These are phyloP conservation scores for Russula compacta DNA, from an alignment of 768 basidiomycete genomes.

Conservation along the genomic window DNA sequence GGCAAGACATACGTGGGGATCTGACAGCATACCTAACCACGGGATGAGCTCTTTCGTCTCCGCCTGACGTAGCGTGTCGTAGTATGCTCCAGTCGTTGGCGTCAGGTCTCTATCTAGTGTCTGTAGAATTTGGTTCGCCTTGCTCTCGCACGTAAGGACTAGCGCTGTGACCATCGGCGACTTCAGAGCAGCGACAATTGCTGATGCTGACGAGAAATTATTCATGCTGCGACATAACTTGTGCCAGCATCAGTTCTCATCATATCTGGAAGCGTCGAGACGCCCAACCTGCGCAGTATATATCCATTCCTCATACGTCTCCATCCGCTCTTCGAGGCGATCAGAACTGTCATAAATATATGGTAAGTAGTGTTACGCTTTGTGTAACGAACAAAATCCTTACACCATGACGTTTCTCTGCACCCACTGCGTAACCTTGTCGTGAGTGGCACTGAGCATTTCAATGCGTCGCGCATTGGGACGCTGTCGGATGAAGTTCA, in stretches of 20 bases:
- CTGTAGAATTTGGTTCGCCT: not conserved
- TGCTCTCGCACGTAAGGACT: constrained; percentile 6
- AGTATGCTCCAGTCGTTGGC: not conserved
- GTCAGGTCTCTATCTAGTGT: not conserved
- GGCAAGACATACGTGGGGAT: not conserved
- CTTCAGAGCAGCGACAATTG: not conserved
- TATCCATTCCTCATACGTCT: constrained; percentile 4
- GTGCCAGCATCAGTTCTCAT: not conserved
- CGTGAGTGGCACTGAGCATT: not conserved
- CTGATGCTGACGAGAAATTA: constrained; percentile 1
- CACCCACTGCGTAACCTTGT: not conserved
- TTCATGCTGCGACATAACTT: not conserved
- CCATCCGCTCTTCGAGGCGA: not conserved
- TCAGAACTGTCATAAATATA: not conserved
- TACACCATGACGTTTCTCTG: constrained; percentile 1
- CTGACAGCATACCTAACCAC: not conserved
- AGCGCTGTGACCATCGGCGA: not conserved
- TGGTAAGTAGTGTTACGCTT: not conserved
- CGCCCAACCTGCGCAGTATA: constrained; percentile 1
- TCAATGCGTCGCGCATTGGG: not conserved
- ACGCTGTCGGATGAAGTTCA: not conserved
- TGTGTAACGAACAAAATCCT: not conserved
- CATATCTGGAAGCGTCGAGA: not conserved
- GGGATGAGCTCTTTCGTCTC: not conserved
- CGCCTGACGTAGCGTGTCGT: not conserved